Percentiles rank a stretch among this genome's conserved stretches.
Evolutionary conservation across 1,139 yeast genomes (phyloP).

Genomic region (Lodderomyces parapsilosis): DNA sequence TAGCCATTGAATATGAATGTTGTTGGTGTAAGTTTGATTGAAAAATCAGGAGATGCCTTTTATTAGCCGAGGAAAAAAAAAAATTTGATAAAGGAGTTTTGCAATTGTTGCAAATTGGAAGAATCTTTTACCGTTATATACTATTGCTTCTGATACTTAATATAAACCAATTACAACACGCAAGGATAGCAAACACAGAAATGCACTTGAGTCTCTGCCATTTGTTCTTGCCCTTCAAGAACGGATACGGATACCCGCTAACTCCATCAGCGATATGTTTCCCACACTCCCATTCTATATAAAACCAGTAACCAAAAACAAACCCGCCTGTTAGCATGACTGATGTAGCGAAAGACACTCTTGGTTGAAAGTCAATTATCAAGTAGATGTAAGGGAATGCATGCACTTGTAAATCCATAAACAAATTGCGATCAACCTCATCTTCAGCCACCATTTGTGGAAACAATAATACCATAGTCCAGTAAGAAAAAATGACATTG

Average conservation of each 20-base stretch:
- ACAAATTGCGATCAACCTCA: constrained; percentile 16
- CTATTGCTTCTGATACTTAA: constrained; percentile 7
- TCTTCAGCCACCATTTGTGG: constrained; percentile 21
- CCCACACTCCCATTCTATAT: constrained; percentile 11
- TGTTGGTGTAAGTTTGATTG: background rate
- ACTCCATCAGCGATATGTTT: constrained; percentile 12
- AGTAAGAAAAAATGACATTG: constrained; percentile 22
- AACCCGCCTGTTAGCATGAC: constrained; percentile 7
- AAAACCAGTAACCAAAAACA: constrained; percentile 11
- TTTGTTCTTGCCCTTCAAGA: constrained; percentile 14
- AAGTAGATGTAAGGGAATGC: constrained; percentile 20
- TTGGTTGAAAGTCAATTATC: constrained; percentile 4
- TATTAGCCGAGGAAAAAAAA: background rate
- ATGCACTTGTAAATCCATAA: constrained; percentile 24
- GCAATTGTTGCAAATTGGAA: background rate
- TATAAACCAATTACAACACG: constrained; percentile 11
- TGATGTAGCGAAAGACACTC: constrained; percentile 7
- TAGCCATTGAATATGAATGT: no score
- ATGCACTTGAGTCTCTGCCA: constrained; percentile 9
- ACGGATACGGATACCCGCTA: constrained; percentile 22
- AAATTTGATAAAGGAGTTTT: background rate
- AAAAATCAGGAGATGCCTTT: background rate
- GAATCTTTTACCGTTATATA: background rate
- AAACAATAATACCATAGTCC: constrained; percentile 20
- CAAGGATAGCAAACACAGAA: constrained; percentile 7